A percentile compares a stretch with the other conserved stretches of the same genome.
phyloP scores from a whole-genome alignment of 106 monocot species.

The Apostasia ramifera region DNA sequence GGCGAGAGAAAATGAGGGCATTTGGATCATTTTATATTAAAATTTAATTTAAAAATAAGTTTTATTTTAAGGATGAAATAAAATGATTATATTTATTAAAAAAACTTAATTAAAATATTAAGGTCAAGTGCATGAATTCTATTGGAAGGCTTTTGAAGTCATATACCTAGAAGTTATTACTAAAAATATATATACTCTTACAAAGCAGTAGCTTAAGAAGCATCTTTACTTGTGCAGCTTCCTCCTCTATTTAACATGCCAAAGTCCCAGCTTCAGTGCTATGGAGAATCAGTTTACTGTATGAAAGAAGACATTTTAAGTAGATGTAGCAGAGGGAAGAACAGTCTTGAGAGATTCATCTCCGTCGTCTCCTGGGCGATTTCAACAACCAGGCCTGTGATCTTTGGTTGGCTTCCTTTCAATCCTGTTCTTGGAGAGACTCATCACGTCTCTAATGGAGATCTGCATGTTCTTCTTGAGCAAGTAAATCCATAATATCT shows the following conservation, averaged over 20 bases:
- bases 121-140: too few relatives aligned
- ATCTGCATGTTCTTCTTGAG: conserved; percentile 77
- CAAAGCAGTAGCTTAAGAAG: neutral
- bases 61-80: too few relatives aligned
- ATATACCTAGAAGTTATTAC: too few relatives aligned
- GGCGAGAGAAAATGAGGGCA: too few relatives aligned
- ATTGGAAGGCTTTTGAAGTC: too few relatives aligned
- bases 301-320: conserved; percentile 40
- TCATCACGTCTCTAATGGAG: conserved; percentile 79
- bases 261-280: conserved; percentile 92
- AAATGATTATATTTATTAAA: too few relatives aligned
- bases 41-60: too few relatives aligned
- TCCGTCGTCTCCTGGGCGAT: conserved; percentile 85
- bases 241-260: conserved; percentile 93
- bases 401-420: conserved; percentile 78
- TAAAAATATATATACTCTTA: too few relatives aligned
- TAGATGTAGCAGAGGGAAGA: conserved; percentile 44
- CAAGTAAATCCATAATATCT: conserved; percentile 40
- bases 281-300: conserved; percentile 82
- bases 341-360: conserved; percentile 55
- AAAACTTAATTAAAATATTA: too few relatives aligned
- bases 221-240: conserved; percentile 33
- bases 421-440: conserved; percentile 97
- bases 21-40: too few relatives aligned
- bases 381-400: conserved; percentile 63